Percentiles rank a stretch among this genome's conserved stretches.
Evolutionary conservation across 1,284 basidiomycete genomes (phyloP).

Genomic region (Coniferiporia sulphurascens): DNA sequence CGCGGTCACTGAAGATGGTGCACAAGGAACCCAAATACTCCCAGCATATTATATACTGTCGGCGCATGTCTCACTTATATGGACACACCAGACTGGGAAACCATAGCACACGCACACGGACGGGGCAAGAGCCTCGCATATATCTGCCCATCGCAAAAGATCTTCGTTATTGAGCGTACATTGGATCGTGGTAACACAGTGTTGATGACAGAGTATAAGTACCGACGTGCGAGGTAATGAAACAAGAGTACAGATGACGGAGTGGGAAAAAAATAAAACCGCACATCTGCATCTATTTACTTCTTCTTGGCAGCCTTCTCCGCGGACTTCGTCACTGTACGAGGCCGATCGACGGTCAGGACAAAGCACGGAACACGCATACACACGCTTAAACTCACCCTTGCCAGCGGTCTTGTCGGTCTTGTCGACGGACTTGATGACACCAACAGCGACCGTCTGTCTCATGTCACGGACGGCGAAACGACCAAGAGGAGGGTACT

Average conservation of each 20-base stretch:
- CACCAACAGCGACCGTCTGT: conserved; percentile 95
- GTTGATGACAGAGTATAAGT: conserved; percentile 37
- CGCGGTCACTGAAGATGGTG: not conserved
- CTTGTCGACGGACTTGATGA: conserved; percentile 96
- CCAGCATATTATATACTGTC: not conserved
- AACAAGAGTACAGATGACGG: conserved; percentile 36
- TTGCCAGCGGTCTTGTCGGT: conserved; percentile 83
- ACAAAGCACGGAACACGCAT: conserved; percentile 3
- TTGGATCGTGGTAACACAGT: conserved; percentile 17
- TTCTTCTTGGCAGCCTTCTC: conserved; percentile 97
- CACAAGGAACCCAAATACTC: not conserved
- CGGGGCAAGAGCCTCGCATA: conserved; percentile 1
- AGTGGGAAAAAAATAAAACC: conserved; percentile 44
- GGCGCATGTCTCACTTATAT: not conserved
- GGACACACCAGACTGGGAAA: no score
- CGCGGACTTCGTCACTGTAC: conserved; percentile 86
- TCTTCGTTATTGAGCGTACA: conserved; percentile 52
- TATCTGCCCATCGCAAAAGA: conserved; percentile 22
- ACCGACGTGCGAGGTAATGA: conserved; percentile 21
- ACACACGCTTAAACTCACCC: conserved; percentile 44
- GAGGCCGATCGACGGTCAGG: conserved; percentile 15
- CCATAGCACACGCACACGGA: no score
- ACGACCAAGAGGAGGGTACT: conserved; percentile 99
- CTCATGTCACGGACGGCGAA: conserved; percentile 99
- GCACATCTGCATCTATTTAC: conserved; percentile 48